These are phyloP conservation scores for Omphalotus olearius DNA, from an alignment of 1,284 basidiomycete species.

Conservation along the genomic window DNA sequence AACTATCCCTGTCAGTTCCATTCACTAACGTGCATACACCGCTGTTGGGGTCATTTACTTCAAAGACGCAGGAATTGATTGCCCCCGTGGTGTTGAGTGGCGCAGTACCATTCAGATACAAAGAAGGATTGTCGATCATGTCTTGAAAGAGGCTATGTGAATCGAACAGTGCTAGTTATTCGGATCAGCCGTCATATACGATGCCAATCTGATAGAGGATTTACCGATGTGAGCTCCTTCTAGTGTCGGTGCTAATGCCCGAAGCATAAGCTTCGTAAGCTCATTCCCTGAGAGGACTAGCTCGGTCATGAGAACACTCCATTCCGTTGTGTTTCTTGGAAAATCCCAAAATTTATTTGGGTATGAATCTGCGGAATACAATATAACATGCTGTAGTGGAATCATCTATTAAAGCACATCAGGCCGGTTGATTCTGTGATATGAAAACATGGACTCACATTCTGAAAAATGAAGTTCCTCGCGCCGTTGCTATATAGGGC, in stretches of 20 bases:
- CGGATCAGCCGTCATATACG: background rate
- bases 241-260: slow-evolving; percentile 31
- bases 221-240: slow-evolving; percentile 29
- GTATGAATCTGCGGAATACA: slow-evolving; percentile 40
- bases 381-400: slow-evolving; percentile 38
- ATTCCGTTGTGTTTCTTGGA: slow-evolving; percentile 41
- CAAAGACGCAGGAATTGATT: slow-evolving; percentile 41
- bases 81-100: slow-evolving; percentile 51
- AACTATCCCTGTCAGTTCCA: slow-evolving; percentile 46
- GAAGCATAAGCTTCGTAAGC: slow-evolving; percentile 37
- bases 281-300: slow-evolving; percentile 38
- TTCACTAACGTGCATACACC: slow-evolving; percentile 37
- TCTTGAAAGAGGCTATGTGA: slow-evolving; percentile 50
- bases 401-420: slow-evolving; percentile 33
- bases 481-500: slow-evolving; percentile 36
- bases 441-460: slow-evolving; percentile 27
- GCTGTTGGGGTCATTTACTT: slow-evolving; percentile 28
- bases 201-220: background rate
- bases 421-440: background rate
- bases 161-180: slow-evolving; percentile 43
- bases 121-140: slow-evolving; percentile 42
- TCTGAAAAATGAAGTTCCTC: slow-evolving; percentile 43
- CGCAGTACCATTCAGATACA: slow-evolving; percentile 55
- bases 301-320: slow-evolving; percentile 45
- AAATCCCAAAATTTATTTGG: slow-evolving; percentile 37